Evolutionary conservation across 768 basidiomycete genomes (phyloP).

Genomic region (Coprinopsis marcescibilis): DNA sequence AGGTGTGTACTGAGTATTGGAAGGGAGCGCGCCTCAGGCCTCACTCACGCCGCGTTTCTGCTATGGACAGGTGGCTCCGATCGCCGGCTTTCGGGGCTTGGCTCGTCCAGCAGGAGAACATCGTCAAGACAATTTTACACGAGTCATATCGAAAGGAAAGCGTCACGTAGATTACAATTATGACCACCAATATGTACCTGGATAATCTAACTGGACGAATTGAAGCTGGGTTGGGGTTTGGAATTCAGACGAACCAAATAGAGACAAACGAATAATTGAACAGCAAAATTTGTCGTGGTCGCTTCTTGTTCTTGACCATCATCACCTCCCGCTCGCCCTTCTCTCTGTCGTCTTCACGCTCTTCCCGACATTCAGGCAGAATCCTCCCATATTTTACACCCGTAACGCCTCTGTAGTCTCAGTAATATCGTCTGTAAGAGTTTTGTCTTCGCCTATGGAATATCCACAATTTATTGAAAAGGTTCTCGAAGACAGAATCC

Average conservation of each 20-base stretch:
- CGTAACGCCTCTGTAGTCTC: conserved; percentile 19
- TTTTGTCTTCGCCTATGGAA: conserved; percentile 17
- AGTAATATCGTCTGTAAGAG: conserved; percentile 29
- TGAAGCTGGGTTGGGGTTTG: neutral
- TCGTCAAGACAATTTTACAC: conserved; percentile 54
- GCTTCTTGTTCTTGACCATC: conserved; percentile 17
- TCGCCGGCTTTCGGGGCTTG: conserved; percentile 76
- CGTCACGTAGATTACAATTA: too few relatives aligned
- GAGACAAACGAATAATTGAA: conserved; percentile 3
- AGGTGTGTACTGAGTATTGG: conserved; percentile 19
- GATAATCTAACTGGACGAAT: too few relatives aligned
- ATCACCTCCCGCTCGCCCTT: conserved; percentile 14
- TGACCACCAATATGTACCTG: too few relatives aligned
- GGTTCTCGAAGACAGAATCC: neutral
- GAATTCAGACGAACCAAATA: conserved; percentile 3
- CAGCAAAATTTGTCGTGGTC: conserved; percentile 6
- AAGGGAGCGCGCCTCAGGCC: too few relatives aligned
- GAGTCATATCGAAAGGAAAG: too few relatives aligned
- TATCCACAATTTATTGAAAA: neutral
- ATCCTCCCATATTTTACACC: conserved; percentile 14
- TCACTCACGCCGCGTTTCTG: neutral
- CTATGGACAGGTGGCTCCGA: conserved; percentile 49
- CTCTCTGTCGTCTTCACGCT: conserved; percentile 14
- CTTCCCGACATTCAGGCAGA: conserved; percentile 11
- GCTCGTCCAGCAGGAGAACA: conserved; percentile 71